Percentiles rank a stretch among this genome's conserved stretches.
These are phyloP conservation scores for Cicer judaicum DNA, from an alignment of 306 rosid genomes.

Conservation along the genomic window DNA sequence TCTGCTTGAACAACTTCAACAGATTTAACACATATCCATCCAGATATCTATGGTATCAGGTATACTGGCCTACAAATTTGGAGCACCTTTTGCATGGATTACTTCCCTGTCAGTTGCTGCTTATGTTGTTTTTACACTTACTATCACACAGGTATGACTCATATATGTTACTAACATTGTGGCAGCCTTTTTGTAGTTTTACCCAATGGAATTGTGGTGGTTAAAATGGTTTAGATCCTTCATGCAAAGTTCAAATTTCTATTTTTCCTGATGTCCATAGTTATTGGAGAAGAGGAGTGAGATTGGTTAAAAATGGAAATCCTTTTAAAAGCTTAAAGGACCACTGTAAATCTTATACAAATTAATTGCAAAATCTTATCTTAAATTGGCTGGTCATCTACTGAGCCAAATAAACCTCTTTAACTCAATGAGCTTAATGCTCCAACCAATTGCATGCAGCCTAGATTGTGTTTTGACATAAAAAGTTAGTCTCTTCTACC, in stretches of 20 bases:
- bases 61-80: constrained; percentile 93
- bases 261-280: not conserved
- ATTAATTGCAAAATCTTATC: not conserved
- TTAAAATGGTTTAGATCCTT: constrained; percentile 1
- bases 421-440: constrained; percentile 12
- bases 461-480: constrained; percentile 1
- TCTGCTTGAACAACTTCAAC: constrained; percentile 52
- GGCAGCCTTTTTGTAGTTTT: constrained; percentile 11
- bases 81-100: constrained; percentile 95
- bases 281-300: constrained; percentile 9
- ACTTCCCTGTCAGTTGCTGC: constrained; percentile 97
- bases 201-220: constrained; percentile 9
- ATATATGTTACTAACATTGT: constrained; percentile 18
- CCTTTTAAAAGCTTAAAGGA: not conserved
- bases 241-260: not conserved
- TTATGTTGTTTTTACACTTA: constrained; percentile 75
- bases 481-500: not conserved
- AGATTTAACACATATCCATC: constrained; percentile 68
- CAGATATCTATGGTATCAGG: constrained; percentile 99
- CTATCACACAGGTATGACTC: constrained; percentile 83
- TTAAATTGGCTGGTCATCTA: constrained; percentile 21
- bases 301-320: constrained; percentile 14
- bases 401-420: not conserved
- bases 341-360: constrained; percentile 16
- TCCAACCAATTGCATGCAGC: constrained; percentile 1